Percentiles rank a stretch among this genome's conserved stretches.
Conservation (phyloP, 1,284 basidiomycete species). For the Ustilago crameri region DNA sequence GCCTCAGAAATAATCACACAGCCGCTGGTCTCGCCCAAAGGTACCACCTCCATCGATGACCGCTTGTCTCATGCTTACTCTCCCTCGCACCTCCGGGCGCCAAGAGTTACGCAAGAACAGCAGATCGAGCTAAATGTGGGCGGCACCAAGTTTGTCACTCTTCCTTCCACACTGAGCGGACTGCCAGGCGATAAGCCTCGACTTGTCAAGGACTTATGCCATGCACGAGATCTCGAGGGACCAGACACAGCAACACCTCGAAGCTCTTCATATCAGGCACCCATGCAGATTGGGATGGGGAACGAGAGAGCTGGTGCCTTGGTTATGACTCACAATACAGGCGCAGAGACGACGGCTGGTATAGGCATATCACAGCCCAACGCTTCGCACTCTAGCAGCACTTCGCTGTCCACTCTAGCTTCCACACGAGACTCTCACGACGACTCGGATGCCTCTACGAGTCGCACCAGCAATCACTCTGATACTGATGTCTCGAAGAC, state of each 20-base stretch:
- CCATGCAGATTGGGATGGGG: no score
- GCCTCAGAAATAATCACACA: background rate
- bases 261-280: no score
- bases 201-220: background rate
- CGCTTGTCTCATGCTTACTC: background rate
- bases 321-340: background rate
- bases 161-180: conserved; percentile 21
- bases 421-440: background rate
- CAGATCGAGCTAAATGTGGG: conserved; percentile 28
- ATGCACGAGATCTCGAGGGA: background rate
- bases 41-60: background rate
- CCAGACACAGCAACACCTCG: background rate
- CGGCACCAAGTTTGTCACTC: conserved; percentile 24
- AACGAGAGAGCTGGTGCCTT: no score
- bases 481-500: conserved; percentile 2
- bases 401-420: background rate
- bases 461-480: conserved; percentile 18
- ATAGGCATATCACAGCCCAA: background rate
- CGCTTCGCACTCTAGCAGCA: conserved; percentile 1
- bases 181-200: conserved; percentile 12
- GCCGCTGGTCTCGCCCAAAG: background rate
- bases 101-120: background rate
- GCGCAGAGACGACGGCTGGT: background rate
- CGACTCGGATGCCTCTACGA: conserved; percentile 7
- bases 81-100: background rate